These are phyloP conservation scores for Metschnikowia cerradonensis DNA, from an alignment of 805 yeast species.

Conservation along the genomic window DNA sequence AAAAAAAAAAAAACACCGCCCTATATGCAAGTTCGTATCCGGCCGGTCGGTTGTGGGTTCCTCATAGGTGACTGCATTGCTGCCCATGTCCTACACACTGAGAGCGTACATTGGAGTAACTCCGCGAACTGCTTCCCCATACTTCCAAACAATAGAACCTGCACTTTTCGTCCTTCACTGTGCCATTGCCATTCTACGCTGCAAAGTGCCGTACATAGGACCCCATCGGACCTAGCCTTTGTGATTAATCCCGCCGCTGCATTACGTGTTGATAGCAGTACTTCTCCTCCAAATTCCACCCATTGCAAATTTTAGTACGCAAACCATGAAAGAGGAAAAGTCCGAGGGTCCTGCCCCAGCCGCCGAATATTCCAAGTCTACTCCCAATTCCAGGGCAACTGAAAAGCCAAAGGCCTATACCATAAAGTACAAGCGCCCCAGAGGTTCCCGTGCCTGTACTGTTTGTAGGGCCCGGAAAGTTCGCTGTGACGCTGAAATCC, in stretches of 20 bases:
- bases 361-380: not conserved
- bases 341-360: not conserved
- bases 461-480: slow-evolving; percentile 79
- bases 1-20: too few species aligned
- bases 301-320: not conserved
- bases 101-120: not conserved
- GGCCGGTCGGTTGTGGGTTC: not conserved
- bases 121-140: slow-evolving; percentile 4
- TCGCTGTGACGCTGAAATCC: slow-evolving; percentile 67
- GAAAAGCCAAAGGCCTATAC: slow-evolving; percentile 43
- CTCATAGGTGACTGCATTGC: not conserved
- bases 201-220: not conserved
- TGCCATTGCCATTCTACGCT: not conserved
- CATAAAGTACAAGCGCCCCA: slow-evolving; percentile 47
- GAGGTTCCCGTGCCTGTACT: slow-evolving; percentile 70
- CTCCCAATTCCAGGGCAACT: not conserved
- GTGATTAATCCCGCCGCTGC: not conserved
- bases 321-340: slow-evolving; percentile 3
- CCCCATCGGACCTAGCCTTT: not conserved
- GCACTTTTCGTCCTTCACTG: not conserved
- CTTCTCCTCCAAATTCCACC: not conserved
- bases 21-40: not conserved
- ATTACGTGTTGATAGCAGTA: not conserved
- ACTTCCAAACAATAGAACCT: not conserved
- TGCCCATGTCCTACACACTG: slow-evolving; percentile 1